These are phyloP conservation scores for Malus domestica DNA, from an alignment of 306 rosid genomes.

Conservation along the genomic window DNA sequence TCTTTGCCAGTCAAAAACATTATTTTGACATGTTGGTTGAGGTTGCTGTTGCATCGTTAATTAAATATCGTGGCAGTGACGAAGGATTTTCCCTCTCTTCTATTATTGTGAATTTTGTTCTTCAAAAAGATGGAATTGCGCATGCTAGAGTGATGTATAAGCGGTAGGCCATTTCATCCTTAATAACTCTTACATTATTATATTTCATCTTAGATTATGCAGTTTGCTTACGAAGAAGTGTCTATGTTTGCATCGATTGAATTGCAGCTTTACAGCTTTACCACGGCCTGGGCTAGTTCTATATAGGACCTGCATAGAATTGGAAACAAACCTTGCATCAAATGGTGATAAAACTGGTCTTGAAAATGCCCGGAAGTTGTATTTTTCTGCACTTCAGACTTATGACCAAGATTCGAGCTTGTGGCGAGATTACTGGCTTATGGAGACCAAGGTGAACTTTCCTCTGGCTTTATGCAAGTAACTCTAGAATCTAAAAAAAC, in stretches of 20 bases:
- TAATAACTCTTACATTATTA: neutral
- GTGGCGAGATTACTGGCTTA: conserved; percentile 62
- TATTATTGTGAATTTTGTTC: conserved; percentile 54
- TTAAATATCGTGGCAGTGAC: conserved; percentile 69
- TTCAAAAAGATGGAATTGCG: conserved; percentile 68
- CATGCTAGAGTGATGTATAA: conserved; percentile 68
- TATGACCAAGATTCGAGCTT: conserved; percentile 56
- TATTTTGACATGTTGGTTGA: conserved; percentile 69
- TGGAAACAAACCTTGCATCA: conserved; percentile 71
- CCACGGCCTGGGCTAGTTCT: conserved; percentile 80
- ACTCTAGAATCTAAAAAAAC: neutral
- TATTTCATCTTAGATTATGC: neutral
- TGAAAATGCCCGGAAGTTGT: conserved; percentile 55
- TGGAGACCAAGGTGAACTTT: conserved; percentile 68
- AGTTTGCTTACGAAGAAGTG: neutral
- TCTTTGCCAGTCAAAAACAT: conserved; percentile 47
- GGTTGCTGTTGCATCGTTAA: conserved; percentile 47
- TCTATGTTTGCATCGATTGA: conserved; percentile 7
- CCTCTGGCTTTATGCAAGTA: neutral
- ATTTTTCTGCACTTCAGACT: conserved; percentile 64
- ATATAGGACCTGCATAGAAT: conserved; percentile 58
- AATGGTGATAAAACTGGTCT: conserved; percentile 64
- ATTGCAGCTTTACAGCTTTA: conserved; percentile 66
- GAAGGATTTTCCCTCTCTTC: conserved; percentile 74
- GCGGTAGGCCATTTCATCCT: conserved; percentile 37